Evolutionary conservation across 768 basidiomycete genomes (phyloP).

Genomic region (Trametes meyenii): DNA sequence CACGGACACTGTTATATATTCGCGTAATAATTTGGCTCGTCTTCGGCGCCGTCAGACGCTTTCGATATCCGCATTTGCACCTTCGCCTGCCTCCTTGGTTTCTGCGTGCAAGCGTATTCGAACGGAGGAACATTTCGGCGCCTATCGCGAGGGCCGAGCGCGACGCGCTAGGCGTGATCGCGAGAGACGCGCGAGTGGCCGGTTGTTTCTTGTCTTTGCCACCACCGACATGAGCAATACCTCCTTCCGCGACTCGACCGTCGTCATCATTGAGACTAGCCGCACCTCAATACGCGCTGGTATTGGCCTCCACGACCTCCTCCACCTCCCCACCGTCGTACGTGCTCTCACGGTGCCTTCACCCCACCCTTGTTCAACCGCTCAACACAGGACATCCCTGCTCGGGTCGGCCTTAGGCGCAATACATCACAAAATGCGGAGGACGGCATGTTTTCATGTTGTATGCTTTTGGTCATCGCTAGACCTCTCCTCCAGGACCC

Average conservation of each 20-base stretch:
- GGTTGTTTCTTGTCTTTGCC: conserved; percentile 1
- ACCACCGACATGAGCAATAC: conserved; percentile 21
- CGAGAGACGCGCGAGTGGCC: conserved; percentile 6
- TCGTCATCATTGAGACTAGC: conserved; percentile 81
- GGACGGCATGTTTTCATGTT: conserved; percentile 31
- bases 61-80: not conserved
- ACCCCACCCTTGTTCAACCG: not conserved
- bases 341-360: conserved; percentile 35
- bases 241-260: conserved; percentile 71
- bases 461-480: conserved; percentile 28
- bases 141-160: not conserved
- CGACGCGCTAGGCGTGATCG: conserved; percentile 18
- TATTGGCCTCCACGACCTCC: conserved; percentile 77
- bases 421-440: conserved; percentile 36
- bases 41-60: conserved; percentile 4
- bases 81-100: not conserved
- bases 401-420: conserved; percentile 76
- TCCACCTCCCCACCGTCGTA: conserved; percentile 77
- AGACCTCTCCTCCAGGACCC: conserved; percentile 30
- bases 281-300: conserved; percentile 73
- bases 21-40: not conserved
- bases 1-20: not conserved
- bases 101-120: not conserved
- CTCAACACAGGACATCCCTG: conserved; percentile 64
- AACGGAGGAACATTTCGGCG: conserved; percentile 1